Conservation (phyloP, 495 filamentous ascomycete species). For the Sordaria brevicollis region DNA sequence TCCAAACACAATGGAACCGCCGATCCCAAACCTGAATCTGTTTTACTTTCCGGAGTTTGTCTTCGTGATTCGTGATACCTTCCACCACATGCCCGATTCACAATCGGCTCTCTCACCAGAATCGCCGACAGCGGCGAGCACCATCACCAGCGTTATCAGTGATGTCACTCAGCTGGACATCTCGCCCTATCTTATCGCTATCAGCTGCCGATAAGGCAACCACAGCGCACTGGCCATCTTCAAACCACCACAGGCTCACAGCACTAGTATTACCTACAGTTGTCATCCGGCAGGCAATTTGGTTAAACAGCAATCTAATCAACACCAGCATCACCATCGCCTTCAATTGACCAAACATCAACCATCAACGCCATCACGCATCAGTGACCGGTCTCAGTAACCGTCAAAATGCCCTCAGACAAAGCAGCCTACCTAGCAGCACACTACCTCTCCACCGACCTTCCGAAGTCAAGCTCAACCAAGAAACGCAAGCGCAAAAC, state of each 20-base stretch:
- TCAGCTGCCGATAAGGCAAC: not conserved
- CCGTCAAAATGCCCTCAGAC: slow-evolving; percentile 47
- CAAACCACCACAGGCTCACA: not conserved
- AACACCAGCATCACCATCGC: not conserved
- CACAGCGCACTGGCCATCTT: not conserved
- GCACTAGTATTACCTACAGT: not conserved
- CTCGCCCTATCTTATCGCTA: not conserved
- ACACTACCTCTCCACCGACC: slow-evolving; percentile 77
- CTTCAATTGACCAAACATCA: not conserved
- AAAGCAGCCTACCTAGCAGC: slow-evolving; percentile 86
- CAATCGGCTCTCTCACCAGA: not conserved
- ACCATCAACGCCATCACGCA: not conserved
- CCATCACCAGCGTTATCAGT: not conserved
- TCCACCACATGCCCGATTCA: not conserved
- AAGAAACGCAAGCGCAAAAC: slow-evolving; percentile 82
- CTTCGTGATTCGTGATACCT: not conserved
- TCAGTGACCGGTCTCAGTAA: too few relatives aligned
- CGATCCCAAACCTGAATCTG: not conserved
- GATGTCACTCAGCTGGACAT: not conserved
- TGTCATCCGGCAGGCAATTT: not conserved
- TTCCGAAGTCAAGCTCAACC: slow-evolving; percentile 34
- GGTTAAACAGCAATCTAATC: not conserved
- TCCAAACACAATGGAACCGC: not conserved
- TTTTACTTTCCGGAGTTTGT: not conserved
- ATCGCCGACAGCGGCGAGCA: not conserved